Evolutionary conservation across 129 eudicot genomes (phyloP).

Genomic region (Dittrichia graveolens): DNA sequence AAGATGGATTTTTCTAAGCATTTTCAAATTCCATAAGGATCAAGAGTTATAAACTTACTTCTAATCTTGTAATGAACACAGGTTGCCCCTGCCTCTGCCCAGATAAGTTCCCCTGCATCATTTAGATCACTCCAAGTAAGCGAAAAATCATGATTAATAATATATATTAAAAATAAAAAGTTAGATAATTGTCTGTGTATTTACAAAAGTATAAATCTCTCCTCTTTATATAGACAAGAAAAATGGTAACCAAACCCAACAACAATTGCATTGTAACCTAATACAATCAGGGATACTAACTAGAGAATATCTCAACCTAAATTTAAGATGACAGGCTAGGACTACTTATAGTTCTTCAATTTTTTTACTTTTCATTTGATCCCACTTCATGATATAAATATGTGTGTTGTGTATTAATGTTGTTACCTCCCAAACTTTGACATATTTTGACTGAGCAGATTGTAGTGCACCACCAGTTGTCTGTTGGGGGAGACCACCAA

Average conservation of each 20-base stretch:
- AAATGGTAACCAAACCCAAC: no score
- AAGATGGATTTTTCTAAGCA: background rate
- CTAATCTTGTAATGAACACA: slow-evolving; percentile 92
- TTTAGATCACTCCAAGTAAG: slow-evolving; percentile 20
- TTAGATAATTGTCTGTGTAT: background rate
- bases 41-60: slow-evolving; percentile 51
- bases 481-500: slow-evolving; percentile 66
- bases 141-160: background rate
- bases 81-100: slow-evolving; percentile 99
- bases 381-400: no score
- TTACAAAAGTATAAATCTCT: no score
- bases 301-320: no score
- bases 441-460: slow-evolving; percentile 90
- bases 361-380: no score
- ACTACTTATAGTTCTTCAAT: background rate
- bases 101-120: slow-evolving; percentile 87
- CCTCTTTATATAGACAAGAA: no score
- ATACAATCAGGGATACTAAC: no score
- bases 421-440: slow-evolving; percentile 98
- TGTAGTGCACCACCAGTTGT: slow-evolving; percentile 46
- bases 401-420: background rate
- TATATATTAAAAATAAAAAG: background rate
- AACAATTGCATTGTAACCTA: no score
- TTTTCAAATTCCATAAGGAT: slow-evolving; percentile 3
- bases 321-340: no score